A percentile compares a stretch with the other conserved stretches of the same genome.
Evolutionary conservation across 805 yeast genomes (phyloP).

Genomic region (Teunomyces cretensis): DNA sequence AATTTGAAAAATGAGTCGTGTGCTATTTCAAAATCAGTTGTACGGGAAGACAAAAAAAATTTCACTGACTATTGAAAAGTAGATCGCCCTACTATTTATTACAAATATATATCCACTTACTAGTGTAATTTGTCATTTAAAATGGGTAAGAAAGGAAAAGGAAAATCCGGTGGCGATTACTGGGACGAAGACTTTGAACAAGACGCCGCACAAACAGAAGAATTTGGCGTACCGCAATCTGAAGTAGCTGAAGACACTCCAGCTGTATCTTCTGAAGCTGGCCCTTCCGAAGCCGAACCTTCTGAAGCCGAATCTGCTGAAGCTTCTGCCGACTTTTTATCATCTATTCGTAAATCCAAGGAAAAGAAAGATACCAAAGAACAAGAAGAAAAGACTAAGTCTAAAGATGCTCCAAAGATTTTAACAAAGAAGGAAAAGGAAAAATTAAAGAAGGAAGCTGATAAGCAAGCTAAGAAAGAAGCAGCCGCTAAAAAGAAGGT

Average conservation of each 20-base stretch:
- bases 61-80: conserved; percentile 8
- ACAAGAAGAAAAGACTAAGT: conserved; percentile 53
- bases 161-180: conserved; percentile 63
- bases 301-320: conserved; percentile 21
- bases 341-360: conserved; percentile 78
- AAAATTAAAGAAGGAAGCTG: conserved; percentile 91
- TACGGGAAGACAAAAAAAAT: conserved; percentile 13
- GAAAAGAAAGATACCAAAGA: conserved; percentile 71
- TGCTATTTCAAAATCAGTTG: conserved; percentile 7
- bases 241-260: conserved; percentile 15
- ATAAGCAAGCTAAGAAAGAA: conserved; percentile 88
- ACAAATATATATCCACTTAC: conserved; percentile 2
- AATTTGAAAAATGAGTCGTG: conserved; percentile 17
- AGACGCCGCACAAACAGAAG: conserved; percentile 38
- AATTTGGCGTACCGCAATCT: conserved; percentile 30
- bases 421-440: conserved; percentile 93
- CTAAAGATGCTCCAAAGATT: conserved; percentile 62
- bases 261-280: conserved; percentile 17
- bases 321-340: conserved; percentile 60
- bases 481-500: conserved; percentile 83
- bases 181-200: conserved; percentile 70
- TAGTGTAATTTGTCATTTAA: conserved; percentile 8
- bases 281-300: conserved; percentile 14
- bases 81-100: not conserved
- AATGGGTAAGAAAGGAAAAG: conserved; percentile 65